Evolutionary conservation across 805 yeast genomes (phyloP).

Genomic region (Wickerhamiella alocasiicola): DNA sequence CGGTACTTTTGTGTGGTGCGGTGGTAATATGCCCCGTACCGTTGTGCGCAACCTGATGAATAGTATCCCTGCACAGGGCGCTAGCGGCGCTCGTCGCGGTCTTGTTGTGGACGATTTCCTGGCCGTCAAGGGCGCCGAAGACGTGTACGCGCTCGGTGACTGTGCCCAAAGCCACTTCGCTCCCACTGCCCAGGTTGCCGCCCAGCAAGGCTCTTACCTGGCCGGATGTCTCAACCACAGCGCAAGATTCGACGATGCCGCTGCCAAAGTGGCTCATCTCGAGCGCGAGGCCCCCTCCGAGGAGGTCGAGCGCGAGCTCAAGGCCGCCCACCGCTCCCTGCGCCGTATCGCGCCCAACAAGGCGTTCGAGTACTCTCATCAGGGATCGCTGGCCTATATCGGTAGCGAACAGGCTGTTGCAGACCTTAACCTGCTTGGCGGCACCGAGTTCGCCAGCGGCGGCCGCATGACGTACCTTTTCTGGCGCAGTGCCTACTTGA

Average conservation of each 20-base stretch:
- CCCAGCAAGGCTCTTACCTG: conserved; percentile 80
- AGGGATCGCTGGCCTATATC: conserved; percentile 88
- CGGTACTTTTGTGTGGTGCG: conserved; percentile 94
- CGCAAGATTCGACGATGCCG: conserved; percentile 27
- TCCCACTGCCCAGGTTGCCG: conserved; percentile 96
- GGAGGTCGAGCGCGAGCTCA: conserved; percentile 16
- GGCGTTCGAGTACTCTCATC: conserved; percentile 71
- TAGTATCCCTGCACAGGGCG: conserved; percentile 49
- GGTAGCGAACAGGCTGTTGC: conserved; percentile 90
- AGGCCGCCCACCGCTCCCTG: conserved; percentile 28
- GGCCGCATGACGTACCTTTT: conserved; percentile 80
- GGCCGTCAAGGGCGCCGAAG: conserved; percentile 69
- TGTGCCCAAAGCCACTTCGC: conserved; percentile 82
- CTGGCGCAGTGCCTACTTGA: conserved; percentile 90
- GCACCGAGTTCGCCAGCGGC: conserved; percentile 68
- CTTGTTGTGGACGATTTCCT: conserved; percentile 71
- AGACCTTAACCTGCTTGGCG: conserved; percentile 53
- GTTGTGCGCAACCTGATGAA: conserved; percentile 54
- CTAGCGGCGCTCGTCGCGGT: conserved; percentile 82
- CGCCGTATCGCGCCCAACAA: conserved; percentile 22
- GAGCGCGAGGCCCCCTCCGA: conserved; percentile 24
- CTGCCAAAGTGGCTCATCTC: conserved; percentile 30
- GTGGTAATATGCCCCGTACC: conserved; percentile 86
- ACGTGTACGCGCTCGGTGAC: conserved; percentile 86
- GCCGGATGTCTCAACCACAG: conserved; percentile 55